Evolutionary conservation across 1,284 basidiomycete genomes (phyloP).

Genomic region (Ustilago shanxiensis): DNA sequence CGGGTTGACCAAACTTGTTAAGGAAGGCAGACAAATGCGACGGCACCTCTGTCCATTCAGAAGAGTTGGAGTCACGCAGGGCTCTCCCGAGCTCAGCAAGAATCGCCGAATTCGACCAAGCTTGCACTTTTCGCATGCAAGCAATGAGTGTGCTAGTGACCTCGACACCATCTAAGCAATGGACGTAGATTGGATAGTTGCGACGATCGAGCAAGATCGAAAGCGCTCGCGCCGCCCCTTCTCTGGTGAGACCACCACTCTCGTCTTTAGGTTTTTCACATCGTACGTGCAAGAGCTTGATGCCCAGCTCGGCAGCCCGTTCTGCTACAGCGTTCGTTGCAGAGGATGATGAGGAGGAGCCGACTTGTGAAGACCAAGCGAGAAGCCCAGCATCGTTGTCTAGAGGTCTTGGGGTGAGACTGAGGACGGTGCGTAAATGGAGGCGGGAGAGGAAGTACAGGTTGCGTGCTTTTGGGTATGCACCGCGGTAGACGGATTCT

Average conservation of each 20-base stretch:
- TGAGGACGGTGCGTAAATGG: conserved; percentile 63
- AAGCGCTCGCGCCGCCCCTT: conserved; percentile 61
- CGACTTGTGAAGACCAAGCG: conserved; percentile 46
- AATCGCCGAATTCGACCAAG: conserved; percentile 56
- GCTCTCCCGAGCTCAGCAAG: conserved; percentile 59
- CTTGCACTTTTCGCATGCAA: conserved; percentile 66
- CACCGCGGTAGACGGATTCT: conserved; percentile 65
- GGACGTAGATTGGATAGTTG: conserved; percentile 66
- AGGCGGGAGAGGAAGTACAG: conserved; percentile 63
- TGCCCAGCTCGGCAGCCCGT: conserved; percentile 7
- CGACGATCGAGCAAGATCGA: conserved; percentile 57
- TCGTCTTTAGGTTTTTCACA: conserved; percentile 68
- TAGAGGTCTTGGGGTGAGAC: conserved; percentile 66
- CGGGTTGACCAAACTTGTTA: conserved; percentile 62
- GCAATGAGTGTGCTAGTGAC: conserved; percentile 63
- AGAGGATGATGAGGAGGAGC: not conserved
- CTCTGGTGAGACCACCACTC: conserved; percentile 60
- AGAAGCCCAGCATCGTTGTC: conserved; percentile 50
- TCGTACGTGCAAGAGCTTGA: conserved; percentile 59
- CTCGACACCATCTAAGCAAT: conserved; percentile 67
- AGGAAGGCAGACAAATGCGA: conserved; percentile 58
- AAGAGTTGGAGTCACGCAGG: conserved; percentile 52
- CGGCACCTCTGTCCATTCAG: conserved; percentile 55
- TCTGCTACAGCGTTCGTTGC: conserved; percentile 3
- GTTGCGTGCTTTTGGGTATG: conserved; percentile 65